Conservation (phyloP, 805 yeast species). For the Wickerhamomyces mucosus region DNA sequence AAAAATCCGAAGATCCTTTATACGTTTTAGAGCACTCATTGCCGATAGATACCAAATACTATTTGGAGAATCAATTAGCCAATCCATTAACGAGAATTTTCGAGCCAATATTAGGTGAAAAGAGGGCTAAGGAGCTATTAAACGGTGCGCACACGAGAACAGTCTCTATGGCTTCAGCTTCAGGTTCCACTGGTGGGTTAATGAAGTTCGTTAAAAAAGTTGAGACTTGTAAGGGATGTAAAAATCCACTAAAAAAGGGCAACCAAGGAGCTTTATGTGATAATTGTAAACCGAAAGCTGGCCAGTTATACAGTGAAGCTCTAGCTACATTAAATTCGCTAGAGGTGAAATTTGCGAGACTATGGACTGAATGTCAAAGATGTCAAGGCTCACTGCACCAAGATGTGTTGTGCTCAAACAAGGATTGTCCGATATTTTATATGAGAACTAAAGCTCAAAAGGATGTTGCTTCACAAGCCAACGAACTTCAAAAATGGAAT, state of each 20-base stretch:
- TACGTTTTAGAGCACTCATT: slow-evolving; percentile 86
- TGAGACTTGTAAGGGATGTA: slow-evolving; percentile 83
- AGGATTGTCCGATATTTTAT: slow-evolving; percentile 95
- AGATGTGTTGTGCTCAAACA: slow-evolving; percentile 89
- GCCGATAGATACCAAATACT: slow-evolving; percentile 91
- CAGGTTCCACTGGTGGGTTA: slow-evolving; percentile 57
- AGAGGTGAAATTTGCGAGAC: slow-evolving; percentile 72
- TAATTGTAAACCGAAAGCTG: slow-evolving; percentile 65
- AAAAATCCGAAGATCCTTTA: slow-evolving; percentile 94
- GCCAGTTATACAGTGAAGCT: slow-evolving; percentile 74
- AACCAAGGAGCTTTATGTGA: slow-evolving; percentile 72
- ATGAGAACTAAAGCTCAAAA: slow-evolving; percentile 64
- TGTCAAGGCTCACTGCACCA: slow-evolving; percentile 96
- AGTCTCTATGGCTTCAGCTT: slow-evolving; percentile 42
- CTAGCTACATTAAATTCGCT: slow-evolving; percentile 69
- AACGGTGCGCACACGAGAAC: slow-evolving; percentile 81
- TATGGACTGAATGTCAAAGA: slow-evolving; percentile 98
- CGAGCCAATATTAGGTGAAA: slow-evolving; percentile 89
- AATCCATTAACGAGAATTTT: slow-evolving; percentile 91
- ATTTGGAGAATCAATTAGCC: slow-evolving; percentile 83
- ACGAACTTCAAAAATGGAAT: slow-evolving; percentile 31
- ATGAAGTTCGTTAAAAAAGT: slow-evolving; percentile 89
- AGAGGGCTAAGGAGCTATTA: slow-evolving; percentile 67
- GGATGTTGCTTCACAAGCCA: slow-evolving; percentile 29
- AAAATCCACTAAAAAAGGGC: slow-evolving; percentile 53